Evolutionary conservation across 176 grass and related monocot species (phyloP), one percentile per base, ranked within the genome.

Genomic region (Cocos nucifera): DNA sequence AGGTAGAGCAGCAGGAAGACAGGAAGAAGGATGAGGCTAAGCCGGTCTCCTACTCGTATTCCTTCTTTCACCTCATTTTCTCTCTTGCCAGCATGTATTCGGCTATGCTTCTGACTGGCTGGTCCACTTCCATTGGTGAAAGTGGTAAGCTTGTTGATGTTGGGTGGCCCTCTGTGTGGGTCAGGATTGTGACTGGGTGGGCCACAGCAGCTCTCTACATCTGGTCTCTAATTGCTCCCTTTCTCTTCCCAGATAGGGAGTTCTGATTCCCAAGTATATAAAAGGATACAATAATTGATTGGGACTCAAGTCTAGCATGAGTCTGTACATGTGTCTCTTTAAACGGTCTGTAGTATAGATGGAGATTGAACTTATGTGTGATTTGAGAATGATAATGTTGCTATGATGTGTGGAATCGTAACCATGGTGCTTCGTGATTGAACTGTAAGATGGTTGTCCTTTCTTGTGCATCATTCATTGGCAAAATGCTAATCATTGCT

Each of bases 71-170:
- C 70, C 84, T 98, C 59, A 98, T 98, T 16, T 98, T 98, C 81
- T 98, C 87, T 61, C 88, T 98, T 25, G 93, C 93, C 15, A 98
- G 93, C 87, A 98, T 98, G 93, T 98, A 98, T 62, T 98, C 87
- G 0, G 83, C 84, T 3, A 98, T 98, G 93, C 83, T 98, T 15
- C 54, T 98, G 69, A 98, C 93, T 68, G 93, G 93, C 55, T 98
- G 93, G 93, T 92, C 93, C 1, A 92, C 93, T 56, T 98, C 93
- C 0, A 67, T 98, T 22, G 93, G 93, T 8, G 84, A 90, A 76
- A 92, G 93, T 0, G 93, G 93, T 16, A 92, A 86, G 50, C 76
- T 98, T 23, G 70, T 98, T 3, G 93, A 98, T 71, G 93, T 98
- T 3, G 93, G 93, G 62, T 98, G 93, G 93, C 76, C 93, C 3